Evolutionary conservation across 2,329 filamentous ascomycete species (phyloP).

Genomic region (Massarina eburnea): DNA sequence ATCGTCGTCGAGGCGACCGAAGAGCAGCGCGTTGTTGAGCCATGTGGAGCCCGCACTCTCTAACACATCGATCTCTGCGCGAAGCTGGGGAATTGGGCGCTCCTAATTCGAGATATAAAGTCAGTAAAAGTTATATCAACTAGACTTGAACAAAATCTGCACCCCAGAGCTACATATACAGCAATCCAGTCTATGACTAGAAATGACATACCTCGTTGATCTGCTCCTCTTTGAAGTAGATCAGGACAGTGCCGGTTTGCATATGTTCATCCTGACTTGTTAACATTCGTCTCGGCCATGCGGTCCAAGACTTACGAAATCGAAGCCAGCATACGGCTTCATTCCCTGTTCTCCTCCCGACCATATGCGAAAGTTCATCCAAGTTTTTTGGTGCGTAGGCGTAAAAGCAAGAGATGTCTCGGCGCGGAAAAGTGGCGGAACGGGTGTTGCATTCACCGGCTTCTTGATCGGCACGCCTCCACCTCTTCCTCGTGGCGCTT

Average conservation of each 20-base stretch:
- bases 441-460: constrained; percentile 14
- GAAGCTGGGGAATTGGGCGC: constrained; percentile 39
- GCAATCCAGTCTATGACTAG: too few relatives aligned
- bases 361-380: constrained; percentile 43
- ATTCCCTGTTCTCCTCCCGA: constrained; percentile 30
- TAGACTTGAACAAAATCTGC: too few relatives aligned
- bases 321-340: constrained; percentile 41
- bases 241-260: constrained; percentile 40
- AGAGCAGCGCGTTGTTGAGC: constrained; percentile 39
- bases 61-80: constrained; percentile 37
- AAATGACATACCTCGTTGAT: too few relatives aligned
- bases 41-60: constrained; percentile 42
- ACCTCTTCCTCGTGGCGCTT: constrained; percentile 41
- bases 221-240: constrained; percentile 45
- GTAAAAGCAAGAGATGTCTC: constrained; percentile 27
- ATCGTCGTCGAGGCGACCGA: constrained; percentile 38
- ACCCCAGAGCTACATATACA: too few relatives aligned
- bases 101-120: too few relatives aligned
- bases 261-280: constrained; percentile 41
- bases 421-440: constrained; percentile 20
- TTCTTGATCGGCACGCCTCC: constrained; percentile 43
- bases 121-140: too few relatives aligned
- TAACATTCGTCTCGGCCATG: constrained; percentile 1
- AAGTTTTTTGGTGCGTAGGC: constrained; percentile 28
- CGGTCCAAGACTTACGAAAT: constrained; percentile 28